Evolutionary conservation across 345 rosid species (phyloP).

Genomic region (Citrus reticulata): DNA sequence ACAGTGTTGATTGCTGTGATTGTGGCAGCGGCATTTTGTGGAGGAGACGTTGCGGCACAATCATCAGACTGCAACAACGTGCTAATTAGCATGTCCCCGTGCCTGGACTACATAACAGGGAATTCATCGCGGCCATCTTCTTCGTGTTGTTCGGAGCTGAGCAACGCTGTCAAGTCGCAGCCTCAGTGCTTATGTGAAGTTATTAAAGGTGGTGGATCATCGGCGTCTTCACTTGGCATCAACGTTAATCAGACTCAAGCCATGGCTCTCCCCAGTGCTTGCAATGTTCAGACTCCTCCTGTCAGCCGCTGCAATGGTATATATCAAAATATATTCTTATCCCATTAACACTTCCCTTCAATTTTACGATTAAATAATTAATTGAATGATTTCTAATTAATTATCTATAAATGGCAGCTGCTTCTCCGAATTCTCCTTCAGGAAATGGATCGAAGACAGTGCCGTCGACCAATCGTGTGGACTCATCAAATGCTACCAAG

Average conservation of each 20-base stretch:
- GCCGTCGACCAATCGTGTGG: constrained; percentile 11
- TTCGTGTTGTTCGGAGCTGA: constrained; percentile 28
- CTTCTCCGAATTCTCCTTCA: constrained; percentile 23
- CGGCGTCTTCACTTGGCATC: constrained; percentile 15
- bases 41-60: constrained; percentile 10
- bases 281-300: constrained; percentile 28
- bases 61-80: constrained; percentile 15
- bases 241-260: constrained; percentile 33
- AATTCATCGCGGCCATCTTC: constrained; percentile 27
- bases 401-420: not conserved
- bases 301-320: constrained; percentile 20
- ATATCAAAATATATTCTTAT: not conserved
- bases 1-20: not conserved
- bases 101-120: constrained; percentile 24
- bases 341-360: not conserved
- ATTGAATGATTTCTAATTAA: not conserved
- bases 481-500: constrained; percentile 15
- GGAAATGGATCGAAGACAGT: constrained; percentile 30
- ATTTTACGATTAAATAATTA: not conserved
- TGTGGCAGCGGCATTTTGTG: not conserved
- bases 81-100: constrained; percentile 20
- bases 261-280: constrained; percentile 26
- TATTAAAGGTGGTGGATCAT: constrained; percentile 22
- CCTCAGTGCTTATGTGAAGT: constrained; percentile 31
- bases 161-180: constrained; percentile 15